Percentiles rank a stretch among this genome's conserved stretches.
Evolutionary conservation across 306 rosid genomes (phyloP).

Genomic region (Ceratonia siliqua): DNA sequence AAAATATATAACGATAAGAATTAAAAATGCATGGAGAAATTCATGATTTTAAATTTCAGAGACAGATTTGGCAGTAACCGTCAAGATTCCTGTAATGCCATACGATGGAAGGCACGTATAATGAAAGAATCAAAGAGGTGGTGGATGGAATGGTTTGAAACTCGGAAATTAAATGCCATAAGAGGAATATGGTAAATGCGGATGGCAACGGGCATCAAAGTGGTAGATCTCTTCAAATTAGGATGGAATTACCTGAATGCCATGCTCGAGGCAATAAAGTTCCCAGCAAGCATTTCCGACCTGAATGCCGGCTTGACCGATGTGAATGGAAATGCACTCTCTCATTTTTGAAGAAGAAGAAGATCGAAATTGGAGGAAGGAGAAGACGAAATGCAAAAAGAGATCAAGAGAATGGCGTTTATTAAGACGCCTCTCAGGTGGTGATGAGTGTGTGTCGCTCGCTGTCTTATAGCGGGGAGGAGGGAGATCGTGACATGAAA

Average conservation of each 20-base stretch:
- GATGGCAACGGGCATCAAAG: background rate
- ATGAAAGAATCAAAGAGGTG: background rate
- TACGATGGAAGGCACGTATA: background rate
- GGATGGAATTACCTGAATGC: conserved; percentile 50
- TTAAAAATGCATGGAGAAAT: background rate
- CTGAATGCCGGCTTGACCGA: conserved; percentile 73
- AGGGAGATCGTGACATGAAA: background rate
- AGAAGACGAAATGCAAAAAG: background rate
- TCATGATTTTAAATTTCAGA: background rate
- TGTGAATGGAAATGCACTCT: conserved; percentile 71
- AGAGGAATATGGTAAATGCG: background rate
- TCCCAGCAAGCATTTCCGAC: conserved; percentile 76
- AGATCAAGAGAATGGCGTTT: conserved; percentile 41
- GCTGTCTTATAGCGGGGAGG: background rate
- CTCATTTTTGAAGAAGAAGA: conserved; percentile 37
- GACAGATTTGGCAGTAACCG: background rate
- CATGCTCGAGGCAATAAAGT: conserved; percentile 70
- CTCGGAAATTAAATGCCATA: background rate
- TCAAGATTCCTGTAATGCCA: background rate
- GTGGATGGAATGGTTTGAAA: background rate
- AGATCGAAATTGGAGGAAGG: background rate
- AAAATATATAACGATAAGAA: background rate
- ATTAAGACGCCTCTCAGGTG: conserved; percentile 56
- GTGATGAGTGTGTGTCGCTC: background rate
- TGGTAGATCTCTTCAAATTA: background rate